Base-by-base conservation (phyloP, 148 eudicot species). In the Amaranthus cruentus region DNA sequence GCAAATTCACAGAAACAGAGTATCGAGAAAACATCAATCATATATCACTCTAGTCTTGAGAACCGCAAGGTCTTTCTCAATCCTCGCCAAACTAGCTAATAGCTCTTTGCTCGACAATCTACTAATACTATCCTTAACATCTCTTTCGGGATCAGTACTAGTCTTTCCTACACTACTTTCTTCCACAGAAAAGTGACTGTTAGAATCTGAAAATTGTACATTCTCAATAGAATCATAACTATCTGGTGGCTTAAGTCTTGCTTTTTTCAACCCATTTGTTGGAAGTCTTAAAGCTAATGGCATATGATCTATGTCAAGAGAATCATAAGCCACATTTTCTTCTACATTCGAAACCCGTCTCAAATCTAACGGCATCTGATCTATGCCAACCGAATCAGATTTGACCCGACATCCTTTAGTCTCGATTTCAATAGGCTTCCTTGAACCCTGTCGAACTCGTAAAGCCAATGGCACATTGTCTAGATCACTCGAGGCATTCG, bases 391-490 rank as follows among this genome's bases (percentile, higher is more conserved):
- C 7, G 18, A 47, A 52, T 43, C 15, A 15, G 3, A 50, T 28
- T 28, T 28, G 38, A 28, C 38, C 38, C 2, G 38, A 74, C 55
- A 28, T 21, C 50, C 44, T 52, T 52, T 18, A 42, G 0, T 53
- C 6, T 28, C 10, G n/a, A 68, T 28, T 53, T 15, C n/a, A 9
- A 46, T 9, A 21, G 64, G 0, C 28, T 14, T 58, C 7, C 21
- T 58, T 58, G 0, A 10, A 3, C 62, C 2, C 18, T 0, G 68
- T 50, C 38, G 68, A 57, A 51, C 62, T 38, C 74, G 47, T 57
- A 55, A 62, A 52, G 77, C 77, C 38, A 78, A 69, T 51, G 81
- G 77, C 6, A 62, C 70, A 7, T 78, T 7, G 62, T 78, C 74
- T 9, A 73, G 54, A 14, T 74, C 28, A 0, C 4, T 42, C 15